Conservation (phyloP, 139 green algal genomes). For the Picochlorum sp. region DNA sequence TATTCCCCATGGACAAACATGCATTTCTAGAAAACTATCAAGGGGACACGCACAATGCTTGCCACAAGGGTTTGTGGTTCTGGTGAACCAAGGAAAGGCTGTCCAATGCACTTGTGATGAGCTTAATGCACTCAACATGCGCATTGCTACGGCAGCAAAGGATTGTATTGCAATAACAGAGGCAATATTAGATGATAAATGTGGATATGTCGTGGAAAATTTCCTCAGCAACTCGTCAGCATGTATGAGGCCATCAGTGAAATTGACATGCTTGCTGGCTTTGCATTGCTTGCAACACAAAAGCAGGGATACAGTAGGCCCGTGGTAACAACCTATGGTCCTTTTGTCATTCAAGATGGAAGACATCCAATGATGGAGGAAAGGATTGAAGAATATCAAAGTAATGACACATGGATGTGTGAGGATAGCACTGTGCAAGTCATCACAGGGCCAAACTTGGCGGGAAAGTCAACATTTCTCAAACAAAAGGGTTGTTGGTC, state of each 20-base stretch:
- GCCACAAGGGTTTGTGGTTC: background rate
- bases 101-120: constrained; percentile 61
- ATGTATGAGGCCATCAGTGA: constrained; percentile 68
- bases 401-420: constrained; percentile 67
- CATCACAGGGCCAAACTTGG: constrained; percentile 75
- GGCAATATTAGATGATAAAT: constrained; percentile 54
- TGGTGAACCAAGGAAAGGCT: constrained; percentile 17
- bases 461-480: constrained; percentile 75
- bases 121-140: constrained; percentile 76
- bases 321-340: constrained; percentile 22
- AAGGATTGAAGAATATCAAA: constrained; percentile 8
- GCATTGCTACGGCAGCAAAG: constrained; percentile 60
- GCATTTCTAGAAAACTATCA: background rate
- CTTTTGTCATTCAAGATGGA: constrained; percentile 45
- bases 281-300: constrained; percentile 37
- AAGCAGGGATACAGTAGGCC: constrained; percentile 37
- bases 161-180: constrained; percentile 77
- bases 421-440: constrained; percentile 50
- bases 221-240: constrained; percentile 57
- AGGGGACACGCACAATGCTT: background rate
- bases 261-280: constrained; percentile 69
- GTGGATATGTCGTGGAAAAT: constrained; percentile 15
- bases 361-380: constrained; percentile 40
- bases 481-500: constrained; percentile 58
- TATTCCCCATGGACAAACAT: background rate